Percentiles rank a stretch among this genome's conserved stretches.
Conservation (phyloP, 2,329 filamentous ascomycete genomes). For the Alternaria burnsii region DNA sequence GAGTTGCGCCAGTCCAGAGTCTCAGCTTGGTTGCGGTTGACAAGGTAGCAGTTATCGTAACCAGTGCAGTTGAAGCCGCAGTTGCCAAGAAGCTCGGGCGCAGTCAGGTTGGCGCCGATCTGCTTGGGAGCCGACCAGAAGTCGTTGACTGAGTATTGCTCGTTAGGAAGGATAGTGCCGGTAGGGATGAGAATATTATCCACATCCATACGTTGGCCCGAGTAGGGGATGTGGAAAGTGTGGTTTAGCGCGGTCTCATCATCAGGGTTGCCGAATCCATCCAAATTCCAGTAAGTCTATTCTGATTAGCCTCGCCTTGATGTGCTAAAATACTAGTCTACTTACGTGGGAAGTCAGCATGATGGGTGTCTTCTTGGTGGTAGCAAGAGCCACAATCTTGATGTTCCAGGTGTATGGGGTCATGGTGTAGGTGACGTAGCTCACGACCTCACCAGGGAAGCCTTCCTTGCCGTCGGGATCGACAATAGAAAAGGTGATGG, state of each 20-base stretch:
- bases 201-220: conserved; percentile 71
- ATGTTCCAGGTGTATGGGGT: conserved; percentile 73
- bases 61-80: conserved; percentile 85
- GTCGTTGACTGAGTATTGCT: conserved; percentile 74
- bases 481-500: conserved; percentile 78
- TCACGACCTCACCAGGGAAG: conserved; percentile 79
- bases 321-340: not conserved
- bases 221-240: conserved; percentile 76
- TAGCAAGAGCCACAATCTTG: conserved; percentile 74
- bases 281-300: conserved; percentile 83
- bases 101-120: conserved; percentile 73
- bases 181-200: conserved; percentile 64
- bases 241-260: conserved; percentile 73
- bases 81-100: conserved; percentile 71
- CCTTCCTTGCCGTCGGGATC: conserved; percentile 78
- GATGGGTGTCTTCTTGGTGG: conserved; percentile 80
- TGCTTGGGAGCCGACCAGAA: conserved; percentile 85
- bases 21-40: conserved; percentile 67
- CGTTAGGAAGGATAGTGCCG: conserved; percentile 72
- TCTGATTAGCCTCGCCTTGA: conserved; percentile 1
- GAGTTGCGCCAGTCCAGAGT: conserved; percentile 70
- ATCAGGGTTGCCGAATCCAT: conserved; percentile 78
- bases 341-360: conserved; percentile 77
- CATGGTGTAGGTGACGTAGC: conserved; percentile 77
- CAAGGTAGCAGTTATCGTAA: conserved; percentile 79